Evolutionary conservation across 805 yeast genomes (phyloP), one percentile per base, ranked within the genome.

Genomic region (Cephaloascus albidus): DNA sequence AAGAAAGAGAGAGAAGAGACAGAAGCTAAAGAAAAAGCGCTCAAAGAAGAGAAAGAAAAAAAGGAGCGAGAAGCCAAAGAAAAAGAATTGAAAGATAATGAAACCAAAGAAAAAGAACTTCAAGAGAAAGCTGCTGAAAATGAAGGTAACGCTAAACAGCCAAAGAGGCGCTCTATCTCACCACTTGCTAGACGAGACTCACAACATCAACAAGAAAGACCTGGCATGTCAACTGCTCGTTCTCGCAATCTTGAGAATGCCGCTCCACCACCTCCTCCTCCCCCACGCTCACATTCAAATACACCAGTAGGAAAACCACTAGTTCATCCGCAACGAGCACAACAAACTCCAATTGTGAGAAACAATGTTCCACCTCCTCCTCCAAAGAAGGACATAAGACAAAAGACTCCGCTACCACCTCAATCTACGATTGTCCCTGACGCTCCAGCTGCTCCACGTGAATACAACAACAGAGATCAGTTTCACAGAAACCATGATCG

Each of bases 41-140:
- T 44, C 45, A 38, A 41, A 44, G 35, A 43, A 39, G 38, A n/a
- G n/a, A n/a, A n/a, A n/a, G n/a, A n/a, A n/a, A n/a, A 41, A 44
- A 35, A 48, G 40, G 47, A 46, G 20, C 43, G 36, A 18, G 44
- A 47, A 40, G 38, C 20, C 18, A 45, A 47, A 36, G 43, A 37
- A 36, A 40, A 47, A 32, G 43, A 39, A 36, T 38, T 38, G 33
- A 36, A 42, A 34, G 44, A 45, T 20, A 43, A 43, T 28, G 39
- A 39, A 36, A 50, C 15, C 14, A 30, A 16, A n/a, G n/a, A n/a
- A n/a, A n/a, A n/a, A n/a, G n/a, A n/a, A n/a, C n/a, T n/a, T n/a
- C n/a, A n/a, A n/a, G n/a, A n/a, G n/a, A n/a, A n/a, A n/a, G n/a
- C n/a, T n/a, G n/a, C n/a, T n/a, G n/a, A n/a, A n/a, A n/a, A n/a